Percentiles rank a stretch among this genome's conserved stretches.
phyloP scores from a whole-genome alignment of 768 basidiomycete species.

The Russula brevipes region DNA sequence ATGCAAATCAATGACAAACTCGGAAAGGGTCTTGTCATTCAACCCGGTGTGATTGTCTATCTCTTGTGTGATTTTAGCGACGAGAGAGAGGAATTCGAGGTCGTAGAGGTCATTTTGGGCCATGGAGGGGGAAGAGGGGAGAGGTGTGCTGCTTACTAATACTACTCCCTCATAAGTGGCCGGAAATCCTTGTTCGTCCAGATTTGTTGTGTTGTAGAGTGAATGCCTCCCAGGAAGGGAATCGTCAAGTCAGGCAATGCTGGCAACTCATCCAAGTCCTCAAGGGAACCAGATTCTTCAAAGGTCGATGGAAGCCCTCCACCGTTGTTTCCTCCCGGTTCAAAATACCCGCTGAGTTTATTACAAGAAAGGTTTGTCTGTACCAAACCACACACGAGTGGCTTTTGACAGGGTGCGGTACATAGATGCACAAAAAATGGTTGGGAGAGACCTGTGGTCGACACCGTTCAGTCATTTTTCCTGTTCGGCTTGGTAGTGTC shows the following conservation, averaged over 20 bases:
- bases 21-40: slow-evolving; percentile 90
- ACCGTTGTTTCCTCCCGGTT: slow-evolving; percentile 76
- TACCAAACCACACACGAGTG: neutral
- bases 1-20: slow-evolving; percentile 91
- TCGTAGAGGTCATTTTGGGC: slow-evolving; percentile 77
- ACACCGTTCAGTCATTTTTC: slow-evolving; percentile 48
- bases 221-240: slow-evolving; percentile 65
- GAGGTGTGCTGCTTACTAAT: slow-evolving; percentile 19
- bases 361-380: slow-evolving; percentile 64
- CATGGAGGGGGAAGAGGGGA: slow-evolving; percentile 38
- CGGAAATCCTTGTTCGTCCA: no score
- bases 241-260: slow-evolving; percentile 87
- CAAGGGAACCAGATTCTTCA: slow-evolving; percentile 18
- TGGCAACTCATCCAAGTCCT: slow-evolving; percentile 72
- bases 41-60: slow-evolving; percentile 80
- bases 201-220: neutral
- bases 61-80: slow-evolving; percentile 89
- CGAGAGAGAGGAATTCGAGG: slow-evolving; percentile 88
- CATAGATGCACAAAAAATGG: slow-evolving; percentile 80
- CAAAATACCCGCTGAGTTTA: slow-evolving; percentile 75
- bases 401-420: neutral
- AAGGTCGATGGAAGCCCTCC: slow-evolving; percentile 33
- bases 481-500: neutral
- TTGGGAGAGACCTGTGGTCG: slow-evolving; percentile 81
- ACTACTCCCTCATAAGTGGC: no score